These are phyloP conservation scores for Hypoxylon rickii DNA, from an alignment of 495 filamentous ascomycete genomes.

Conservation along the genomic window DNA sequence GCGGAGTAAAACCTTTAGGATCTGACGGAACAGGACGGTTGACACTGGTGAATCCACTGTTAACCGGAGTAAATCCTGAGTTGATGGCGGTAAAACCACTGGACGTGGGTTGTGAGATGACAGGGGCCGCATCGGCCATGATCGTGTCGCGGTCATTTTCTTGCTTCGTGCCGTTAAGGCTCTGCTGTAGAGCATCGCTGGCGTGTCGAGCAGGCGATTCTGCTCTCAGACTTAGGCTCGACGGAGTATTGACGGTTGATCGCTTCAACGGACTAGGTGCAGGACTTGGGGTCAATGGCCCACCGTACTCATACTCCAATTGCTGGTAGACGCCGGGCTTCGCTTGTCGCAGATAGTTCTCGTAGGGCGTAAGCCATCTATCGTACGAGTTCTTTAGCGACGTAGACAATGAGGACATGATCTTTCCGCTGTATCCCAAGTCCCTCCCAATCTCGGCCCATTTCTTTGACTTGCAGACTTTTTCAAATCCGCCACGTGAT, in stretches of 20 bases:
- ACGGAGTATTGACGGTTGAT: conserved; percentile 69
- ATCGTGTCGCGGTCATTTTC: conserved; percentile 56
- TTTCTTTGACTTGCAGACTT: conserved; percentile 96
- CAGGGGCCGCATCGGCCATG: conserved; percentile 55
- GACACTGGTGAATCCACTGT: conserved; percentile 76
- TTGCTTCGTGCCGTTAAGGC: conserved; percentile 57
- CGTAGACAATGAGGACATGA: conserved; percentile 99
- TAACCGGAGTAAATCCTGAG: conserved; percentile 53
- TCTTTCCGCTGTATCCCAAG: conserved; percentile 97
- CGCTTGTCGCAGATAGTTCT: conserved; percentile 88
- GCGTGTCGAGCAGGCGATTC: conserved; percentile 75
- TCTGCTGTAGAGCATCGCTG: conserved; percentile 67
- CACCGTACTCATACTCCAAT: conserved; percentile 89
- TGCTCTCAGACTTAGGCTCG: conserved; percentile 61
- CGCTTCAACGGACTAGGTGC: conserved; percentile 84
- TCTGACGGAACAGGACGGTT: conserved; percentile 57
- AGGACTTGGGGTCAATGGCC: conserved; percentile 91
- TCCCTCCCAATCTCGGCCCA: conserved; percentile 99
- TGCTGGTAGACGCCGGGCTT: conserved; percentile 98
- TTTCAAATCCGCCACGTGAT: conserved; percentile 87
- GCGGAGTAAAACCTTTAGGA: conserved; percentile 46
- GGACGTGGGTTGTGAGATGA: conserved; percentile 42
- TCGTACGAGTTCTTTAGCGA: conserved; percentile 98
- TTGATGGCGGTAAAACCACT: conserved; percentile 86
- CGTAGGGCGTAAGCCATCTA: conserved; percentile 93